Evolutionary conservation across 495 filamentous ascomycete species (phyloP), one percentile per base, ranked within the genome.

Genomic region (Aspergillus mulundensis): DNA sequence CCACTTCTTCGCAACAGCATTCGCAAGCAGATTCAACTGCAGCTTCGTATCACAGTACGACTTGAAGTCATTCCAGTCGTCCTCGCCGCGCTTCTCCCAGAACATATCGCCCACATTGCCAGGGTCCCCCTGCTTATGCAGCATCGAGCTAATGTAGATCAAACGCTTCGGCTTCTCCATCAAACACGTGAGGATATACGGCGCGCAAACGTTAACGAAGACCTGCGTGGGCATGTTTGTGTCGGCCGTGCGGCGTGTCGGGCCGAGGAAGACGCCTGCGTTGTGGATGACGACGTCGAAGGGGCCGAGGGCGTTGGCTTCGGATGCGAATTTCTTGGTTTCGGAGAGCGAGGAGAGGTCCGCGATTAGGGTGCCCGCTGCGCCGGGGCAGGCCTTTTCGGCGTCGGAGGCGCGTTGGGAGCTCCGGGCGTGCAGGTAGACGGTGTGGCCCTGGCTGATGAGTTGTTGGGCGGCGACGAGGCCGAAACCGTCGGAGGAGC

Each of bases 11-110:
- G 61, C 58, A 15, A 56, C 58, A 15, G 51, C 61, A 48, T 60
- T 60, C 7, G 61, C 54, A 38, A 63, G 34, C 24, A 63, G 58
- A 38, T 60, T 54, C 10, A 63, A 42, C 46, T 63, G 61, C 10
- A 63, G 16, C 54, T 63, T 63, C 16, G 61, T 51, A 44, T 63
- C 61, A n/a, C 61, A 63, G 50, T 63, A 63, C 25, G 61, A 54
- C 5, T 42, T 42, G 53, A 63, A 63, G 32, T 57, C 61, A 50
- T 60, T 39, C 50, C 60, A 63, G 12, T 55, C 49, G 28, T 39
- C 21, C 23, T 63, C 61, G 15, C 58, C 58, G 2, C 61, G 61
- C 61, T 57, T 34, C 5, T 54, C 12, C 57, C 57, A 63, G 58
- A 63, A 63, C 18, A 60, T 60, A 50, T 63, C 61, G 44, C 54